phyloP scores from a whole-genome alignment of 2,329 filamentous ascomycete species.

The Capronia coronata region DNA sequence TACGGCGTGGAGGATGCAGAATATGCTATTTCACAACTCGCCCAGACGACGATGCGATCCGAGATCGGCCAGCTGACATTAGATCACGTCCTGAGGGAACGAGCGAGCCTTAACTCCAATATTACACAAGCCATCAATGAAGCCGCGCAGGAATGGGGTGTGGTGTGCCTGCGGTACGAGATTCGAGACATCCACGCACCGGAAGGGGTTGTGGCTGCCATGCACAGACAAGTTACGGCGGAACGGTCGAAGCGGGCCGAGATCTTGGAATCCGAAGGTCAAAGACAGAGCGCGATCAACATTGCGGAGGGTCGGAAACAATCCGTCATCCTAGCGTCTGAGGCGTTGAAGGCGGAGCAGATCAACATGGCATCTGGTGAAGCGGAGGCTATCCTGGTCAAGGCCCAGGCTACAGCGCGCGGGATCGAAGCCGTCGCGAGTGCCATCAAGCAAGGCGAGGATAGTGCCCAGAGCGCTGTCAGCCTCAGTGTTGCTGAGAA shows the following conservation, averaged over 20 bases:
- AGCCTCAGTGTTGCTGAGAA: conserved; percentile 90
- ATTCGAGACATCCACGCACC: conserved; percentile 98
- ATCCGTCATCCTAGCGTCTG: conserved; percentile 89
- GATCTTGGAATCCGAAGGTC: conserved; percentile 94
- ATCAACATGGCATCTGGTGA: conserved; percentile 92
- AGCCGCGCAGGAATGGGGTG: conserved; percentile 92
- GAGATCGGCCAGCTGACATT: conserved; percentile 95
- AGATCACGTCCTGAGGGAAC: conserved; percentile 96
- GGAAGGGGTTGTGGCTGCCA: conserved; percentile 85
- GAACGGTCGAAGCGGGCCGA: conserved; percentile 96
- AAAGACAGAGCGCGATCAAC: conserved; percentile 95
- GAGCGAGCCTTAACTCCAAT: conserved; percentile 90
- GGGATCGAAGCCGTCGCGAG: conserved; percentile 82
- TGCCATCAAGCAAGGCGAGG: conserved; percentile 65
- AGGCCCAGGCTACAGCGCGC: conserved; percentile 74
- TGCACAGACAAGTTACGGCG: conserved; percentile 96
- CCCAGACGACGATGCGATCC: conserved; percentile 97
- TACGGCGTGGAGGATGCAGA: conserved; percentile 98
- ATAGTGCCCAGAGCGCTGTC: conserved; percentile 73
- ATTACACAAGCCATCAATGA: conserved; percentile 99
- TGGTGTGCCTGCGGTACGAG: conserved; percentile 93
- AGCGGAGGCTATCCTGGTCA: conserved; percentile 83
- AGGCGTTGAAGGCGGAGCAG: conserved; percentile 80
- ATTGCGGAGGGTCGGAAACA: conserved; percentile 97
- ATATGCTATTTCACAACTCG: conserved; percentile 95